Base-by-base conservation (phyloP, 495 filamentous ascomycete genomes). In the Daldinia vernicosa region DNA sequence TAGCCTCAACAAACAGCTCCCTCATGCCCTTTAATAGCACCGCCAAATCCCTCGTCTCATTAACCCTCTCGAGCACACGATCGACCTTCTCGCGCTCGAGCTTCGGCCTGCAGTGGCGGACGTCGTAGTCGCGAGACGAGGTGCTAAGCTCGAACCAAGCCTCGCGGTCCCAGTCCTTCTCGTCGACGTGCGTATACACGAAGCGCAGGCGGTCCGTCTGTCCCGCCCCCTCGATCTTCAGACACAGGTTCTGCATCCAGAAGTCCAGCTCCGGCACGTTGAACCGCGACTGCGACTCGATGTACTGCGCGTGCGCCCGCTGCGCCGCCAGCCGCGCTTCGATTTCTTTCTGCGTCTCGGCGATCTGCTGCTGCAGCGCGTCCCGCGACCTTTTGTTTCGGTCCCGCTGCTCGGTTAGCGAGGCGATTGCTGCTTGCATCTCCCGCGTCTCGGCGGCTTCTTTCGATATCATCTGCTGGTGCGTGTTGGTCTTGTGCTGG, bases 231-330 rank as follows among this genome's bases (percentile, higher is more conserved):
- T 98, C 94, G 76, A 99, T 95, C 56, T 91, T 84, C 81, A 98
- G 74, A 64, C 95, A 91, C 66, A 99, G 82, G 77, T 93, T 93
- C 62, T 92, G 90, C 75, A 96, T 90, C 96, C 96, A 99, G 79
- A 99, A 98, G 40, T 93, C 90, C 40, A 98, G 84, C 78, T 99
- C 95, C 2, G 95, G 95, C 47, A 90, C 86, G 79, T 98, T 97
- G 67, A 92, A 90, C 45, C 92, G 86, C 37, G 90, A 85, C 79
- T 98, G 95, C 30, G 89, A 84, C 76, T 96, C 91, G 27, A 94
- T 75, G 66, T 91, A 85, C 56, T 87, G 85, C 27, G 82, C 80
- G 75, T 86, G 81, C 62, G 81, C 81, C 24, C 82, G 76, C 78
- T 88, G 84, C 60, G 82, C 79, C 19, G 86, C 82, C 55, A 88